Base-by-base conservation (phyloP, 495 filamentous ascomycete genomes). In the Penicillium mononematosum region DNA sequence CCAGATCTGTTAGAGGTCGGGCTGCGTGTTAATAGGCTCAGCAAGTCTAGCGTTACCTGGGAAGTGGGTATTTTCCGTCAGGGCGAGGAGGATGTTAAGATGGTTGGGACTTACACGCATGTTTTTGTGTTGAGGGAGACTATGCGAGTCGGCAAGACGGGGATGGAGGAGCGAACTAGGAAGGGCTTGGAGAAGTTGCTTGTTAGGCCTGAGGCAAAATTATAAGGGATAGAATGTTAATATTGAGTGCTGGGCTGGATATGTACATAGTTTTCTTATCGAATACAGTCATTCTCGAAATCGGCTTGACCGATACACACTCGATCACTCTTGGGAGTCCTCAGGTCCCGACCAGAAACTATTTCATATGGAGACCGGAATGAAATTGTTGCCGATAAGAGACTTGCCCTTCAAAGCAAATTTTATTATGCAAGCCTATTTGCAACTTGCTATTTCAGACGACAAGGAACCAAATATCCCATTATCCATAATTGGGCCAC, bases 1-100 rank as follows among this genome's bases (percentile, higher is more conserved):
- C 93, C 93, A 3, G 88, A 87, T 49, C 76, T 89, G 7, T 79
- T 95, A 5, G 91, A 96, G 55, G 78, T 96, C 0, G 91, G 86
- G 3, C 67, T 98, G 32, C 79, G 92, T 3, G 91, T 96, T 11
- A 90, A 87, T 56, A 90, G 86, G 66, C 77, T 98, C 5, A 89
- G 91, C 2, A 88, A 84, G 60, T 91, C 89, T 17, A 96, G 90
- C 63, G 92, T 94, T n/a, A 88, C 85, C 8, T 98, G 96, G 68
- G 93, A 98, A 64, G 82, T 96, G 34, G 93, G 87, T 4, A 81
- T 98, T 12, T 97, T 97, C 61, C 87, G 89, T 64, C 78, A 81
- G 56, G 90, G 83, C 0, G 73, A 85, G 36, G 84, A 90, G n/a
- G 75, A 80, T 31, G 90, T 92, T 3, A 89, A 87, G 68, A 89